Percentiles rank a stretch among this genome's conserved stretches.
Evolutionary conservation across 768 basidiomycete genomes (phyloP).

Genomic region (Pleurotus salmoneostramineus): DNA sequence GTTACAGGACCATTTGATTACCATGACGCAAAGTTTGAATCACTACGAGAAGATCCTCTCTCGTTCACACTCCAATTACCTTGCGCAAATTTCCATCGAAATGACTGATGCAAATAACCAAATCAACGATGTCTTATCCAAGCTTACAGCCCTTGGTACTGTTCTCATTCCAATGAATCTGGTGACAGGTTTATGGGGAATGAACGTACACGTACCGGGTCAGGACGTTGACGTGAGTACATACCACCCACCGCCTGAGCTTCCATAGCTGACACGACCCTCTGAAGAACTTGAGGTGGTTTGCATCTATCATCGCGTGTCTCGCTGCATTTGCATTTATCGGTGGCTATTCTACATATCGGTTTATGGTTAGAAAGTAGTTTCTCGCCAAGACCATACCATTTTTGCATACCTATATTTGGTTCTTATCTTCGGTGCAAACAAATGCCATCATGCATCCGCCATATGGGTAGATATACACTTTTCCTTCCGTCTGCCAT

Average conservation of each 20-base stretch:
- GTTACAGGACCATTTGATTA: conserved; percentile 88
- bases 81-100: conserved; percentile 99
- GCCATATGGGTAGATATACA: background rate
- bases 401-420: background rate
- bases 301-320: conserved; percentile 77
- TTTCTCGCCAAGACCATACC: background rate
- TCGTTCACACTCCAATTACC: conserved; percentile 97
- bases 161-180: conserved; percentile 97
- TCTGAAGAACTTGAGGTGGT: conserved; percentile 68
- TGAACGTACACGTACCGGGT: conserved; percentile 98
- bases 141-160: conserved; percentile 96
- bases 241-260: conserved; percentile 7
- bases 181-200: conserved; percentile 96
- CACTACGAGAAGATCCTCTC: conserved; percentile 99
- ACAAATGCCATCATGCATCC: background rate
- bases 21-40: conserved; percentile 99
- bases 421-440: background rate
- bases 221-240: conserved; percentile 49
- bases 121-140: conserved; percentile 97
- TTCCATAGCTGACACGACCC: background rate
- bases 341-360: conserved; percentile 78
- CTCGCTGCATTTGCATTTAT: conserved; percentile 79
- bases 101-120: conserved; percentile 99
- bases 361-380: conserved; percentile 56
- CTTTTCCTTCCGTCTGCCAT: background rate